Conservation (phyloP, 192 early-diverging fungal species). For the Phlyctochytrium bullatum region DNA sequence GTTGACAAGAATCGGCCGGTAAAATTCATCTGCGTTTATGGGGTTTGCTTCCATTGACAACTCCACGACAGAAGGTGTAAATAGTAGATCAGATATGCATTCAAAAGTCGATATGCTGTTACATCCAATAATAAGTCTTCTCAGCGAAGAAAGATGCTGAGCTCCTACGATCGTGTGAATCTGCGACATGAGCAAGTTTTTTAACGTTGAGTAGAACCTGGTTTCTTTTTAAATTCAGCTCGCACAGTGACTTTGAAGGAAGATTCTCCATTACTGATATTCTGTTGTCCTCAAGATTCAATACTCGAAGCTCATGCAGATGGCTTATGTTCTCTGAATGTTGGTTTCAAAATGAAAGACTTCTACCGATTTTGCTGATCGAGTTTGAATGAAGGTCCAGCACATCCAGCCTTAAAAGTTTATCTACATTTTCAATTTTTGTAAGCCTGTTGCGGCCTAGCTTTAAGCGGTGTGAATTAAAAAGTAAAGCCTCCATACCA, state of each 20-base stretch:
- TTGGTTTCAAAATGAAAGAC: neutral
- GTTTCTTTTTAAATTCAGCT: slow-evolving; percentile 51
- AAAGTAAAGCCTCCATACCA: slow-evolving; percentile 19
- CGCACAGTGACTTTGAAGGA: slow-evolving; percentile 24
- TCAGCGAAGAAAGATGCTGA: slow-evolving; percentile 18
- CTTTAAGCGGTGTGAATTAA: slow-evolving; percentile 1
- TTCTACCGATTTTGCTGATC: slow-evolving; percentile 39
- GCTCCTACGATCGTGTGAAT: slow-evolving; percentile 30
- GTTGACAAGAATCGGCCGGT: slow-evolving; percentile 39
- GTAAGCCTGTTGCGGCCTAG: slow-evolving; percentile 48
- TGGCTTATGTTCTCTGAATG: slow-evolving; percentile 41
- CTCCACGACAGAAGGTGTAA: slow-evolving; percentile 20
- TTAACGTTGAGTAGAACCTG: slow-evolving; percentile 27
- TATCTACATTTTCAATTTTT: slow-evolving; percentile 36
- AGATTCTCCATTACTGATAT: slow-evolving; percentile 31
- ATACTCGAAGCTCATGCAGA: slow-evolving; percentile 38
- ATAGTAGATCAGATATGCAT: slow-evolving; percentile 28
- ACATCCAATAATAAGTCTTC: slow-evolving; percentile 26
- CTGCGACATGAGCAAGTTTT: slow-evolving; percentile 6
- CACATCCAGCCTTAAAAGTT: slow-evolving; percentile 42
- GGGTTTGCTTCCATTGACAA: slow-evolving; percentile 35
- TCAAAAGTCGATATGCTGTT: slow-evolving; percentile 39
- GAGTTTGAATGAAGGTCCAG: slow-evolving; percentile 52
- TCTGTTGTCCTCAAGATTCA: slow-evolving; percentile 54
- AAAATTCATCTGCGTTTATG: slow-evolving; percentile 28